Percentiles rank a stretch among this genome's conserved stretches.
phyloP scores from a whole-genome alignment of 306 rosid genomes.

The Citrullus mucosospermus region DNA sequence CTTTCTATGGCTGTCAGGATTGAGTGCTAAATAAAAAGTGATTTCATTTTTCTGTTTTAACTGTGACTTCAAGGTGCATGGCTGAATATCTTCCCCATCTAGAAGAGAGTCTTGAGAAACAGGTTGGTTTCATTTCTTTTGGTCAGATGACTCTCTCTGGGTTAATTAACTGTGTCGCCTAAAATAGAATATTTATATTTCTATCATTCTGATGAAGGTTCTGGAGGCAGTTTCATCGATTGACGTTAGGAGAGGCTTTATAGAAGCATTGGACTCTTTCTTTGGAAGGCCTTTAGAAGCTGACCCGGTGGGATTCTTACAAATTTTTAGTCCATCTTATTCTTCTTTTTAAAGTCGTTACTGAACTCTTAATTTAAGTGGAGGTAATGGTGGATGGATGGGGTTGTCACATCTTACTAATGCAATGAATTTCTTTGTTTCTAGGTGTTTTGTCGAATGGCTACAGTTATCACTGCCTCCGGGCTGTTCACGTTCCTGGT shows the following conservation, averaged over 20 bases:
- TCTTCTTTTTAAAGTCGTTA: constrained; percentile 4
- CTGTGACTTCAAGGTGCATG: constrained; percentile 58
- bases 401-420: neutral
- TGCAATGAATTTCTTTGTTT: constrained; percentile 11
- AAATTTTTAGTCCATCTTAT: neutral
- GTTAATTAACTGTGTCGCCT: neutral
- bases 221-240: constrained; percentile 65
- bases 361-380: neutral
- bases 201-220: constrained; percentile 35
- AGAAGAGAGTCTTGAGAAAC: constrained; percentile 82
- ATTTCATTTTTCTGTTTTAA: constrained; percentile 17
- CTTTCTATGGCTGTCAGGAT: neutral
- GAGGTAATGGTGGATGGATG: neutral
- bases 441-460: constrained; percentile 87
- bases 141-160: neutral
- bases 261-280: constrained; percentile 56
- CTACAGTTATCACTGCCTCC: constrained; percentile 49
- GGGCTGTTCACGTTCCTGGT: constrained; percentile 85
- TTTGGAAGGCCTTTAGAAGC: constrained; percentile 94
- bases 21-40: neutral
- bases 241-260: constrained; percentile 69
- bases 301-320: constrained; percentile 51
- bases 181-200: neutral
- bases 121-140: constrained; percentile 40
- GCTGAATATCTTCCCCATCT: constrained; percentile 87